Evolutionary conservation across 768 basidiomycete species (phyloP).

Genomic region (Lentinula raphanica): DNA sequence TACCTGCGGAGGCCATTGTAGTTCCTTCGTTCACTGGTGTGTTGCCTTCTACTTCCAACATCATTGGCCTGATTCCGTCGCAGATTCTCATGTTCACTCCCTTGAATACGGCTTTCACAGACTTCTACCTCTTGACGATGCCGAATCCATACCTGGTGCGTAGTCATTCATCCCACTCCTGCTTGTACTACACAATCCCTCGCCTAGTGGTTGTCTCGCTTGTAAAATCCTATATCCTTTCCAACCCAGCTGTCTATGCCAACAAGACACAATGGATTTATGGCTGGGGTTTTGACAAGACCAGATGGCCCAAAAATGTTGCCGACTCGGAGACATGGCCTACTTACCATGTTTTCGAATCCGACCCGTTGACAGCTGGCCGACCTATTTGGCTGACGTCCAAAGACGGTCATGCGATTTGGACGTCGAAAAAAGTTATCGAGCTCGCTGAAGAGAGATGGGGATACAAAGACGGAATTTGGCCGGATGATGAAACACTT

Average conservation of each 20-base stretch:
- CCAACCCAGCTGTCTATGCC: neutral
- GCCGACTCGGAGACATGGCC: conserved; percentile 1
- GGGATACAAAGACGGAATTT: neutral
- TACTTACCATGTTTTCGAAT: neutral
- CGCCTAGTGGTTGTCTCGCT: neutral
- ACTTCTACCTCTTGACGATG: conserved; percentile 2
- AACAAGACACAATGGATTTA: conserved; percentile 1
- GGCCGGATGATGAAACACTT: neutral
- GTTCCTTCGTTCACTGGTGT: conserved; percentile 3
- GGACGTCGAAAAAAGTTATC: conserved; percentile 5
- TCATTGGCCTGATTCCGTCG: neutral
- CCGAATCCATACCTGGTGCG: neutral
- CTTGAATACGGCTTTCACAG: conserved; percentile 7
- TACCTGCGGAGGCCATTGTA: neutral
- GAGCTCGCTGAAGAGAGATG: neutral
- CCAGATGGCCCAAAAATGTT: neutral
- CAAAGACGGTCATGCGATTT: conserved; percentile 6
- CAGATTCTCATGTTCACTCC: conserved; percentile 4
- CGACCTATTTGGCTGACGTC: conserved; percentile 3
- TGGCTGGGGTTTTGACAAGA: conserved; percentile 6
- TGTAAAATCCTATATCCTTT: conserved; percentile 2
- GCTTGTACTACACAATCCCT: neutral
- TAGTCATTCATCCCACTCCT: neutral
- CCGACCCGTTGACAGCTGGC: neutral
- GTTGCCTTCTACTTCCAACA: neutral